Percentiles rank a stretch among this genome's conserved stretches.
phyloP scores from a whole-genome alignment of 305 asterid genomes.

The Fraxinus greggii region DNA sequence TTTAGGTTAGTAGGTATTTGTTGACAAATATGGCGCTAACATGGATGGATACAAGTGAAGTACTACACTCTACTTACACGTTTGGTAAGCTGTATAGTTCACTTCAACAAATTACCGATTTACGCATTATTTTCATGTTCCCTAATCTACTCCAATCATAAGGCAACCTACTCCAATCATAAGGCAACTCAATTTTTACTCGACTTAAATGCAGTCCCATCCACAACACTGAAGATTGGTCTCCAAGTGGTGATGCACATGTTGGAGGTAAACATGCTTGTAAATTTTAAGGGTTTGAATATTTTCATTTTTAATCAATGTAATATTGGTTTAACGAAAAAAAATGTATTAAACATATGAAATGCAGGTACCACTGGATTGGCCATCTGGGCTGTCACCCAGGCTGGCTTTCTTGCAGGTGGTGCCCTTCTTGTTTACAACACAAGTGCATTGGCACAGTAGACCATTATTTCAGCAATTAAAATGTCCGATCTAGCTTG shows the following conservation, averaged over 20 bases:
- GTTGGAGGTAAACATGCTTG: slow-evolving; percentile 53
- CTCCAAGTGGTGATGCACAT: slow-evolving; percentile 77
- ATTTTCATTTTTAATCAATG: neutral
- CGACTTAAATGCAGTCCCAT: slow-evolving; percentile 58
- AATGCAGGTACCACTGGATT: slow-evolving; percentile 45
- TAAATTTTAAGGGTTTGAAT: neutral
- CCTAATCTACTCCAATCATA: neutral
- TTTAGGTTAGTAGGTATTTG: no score
- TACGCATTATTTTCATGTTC: neutral
- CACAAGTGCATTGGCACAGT: slow-evolving; percentile 94
- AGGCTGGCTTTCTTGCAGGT: slow-evolving; percentile 70
- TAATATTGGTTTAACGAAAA: neutral
- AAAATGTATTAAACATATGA: neutral
- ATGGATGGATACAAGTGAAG: slow-evolving; percentile 88
- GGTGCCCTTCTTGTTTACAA: slow-evolving; percentile 94
- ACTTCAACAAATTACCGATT: neutral
- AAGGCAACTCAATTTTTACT: neutral
- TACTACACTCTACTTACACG: neutral
- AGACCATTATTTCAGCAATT: slow-evolving; percentile 5
- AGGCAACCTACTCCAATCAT: neutral
- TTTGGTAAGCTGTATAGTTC: neutral
- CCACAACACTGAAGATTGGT: slow-evolving; percentile 57
- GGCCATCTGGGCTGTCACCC: slow-evolving; percentile 52
- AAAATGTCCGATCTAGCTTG: neutral
- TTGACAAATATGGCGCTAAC: slow-evolving; percentile 91